Base-by-base conservation (phyloP, 106 monocot genomes). In the Phalaenopsis aphrodite region DNA sequence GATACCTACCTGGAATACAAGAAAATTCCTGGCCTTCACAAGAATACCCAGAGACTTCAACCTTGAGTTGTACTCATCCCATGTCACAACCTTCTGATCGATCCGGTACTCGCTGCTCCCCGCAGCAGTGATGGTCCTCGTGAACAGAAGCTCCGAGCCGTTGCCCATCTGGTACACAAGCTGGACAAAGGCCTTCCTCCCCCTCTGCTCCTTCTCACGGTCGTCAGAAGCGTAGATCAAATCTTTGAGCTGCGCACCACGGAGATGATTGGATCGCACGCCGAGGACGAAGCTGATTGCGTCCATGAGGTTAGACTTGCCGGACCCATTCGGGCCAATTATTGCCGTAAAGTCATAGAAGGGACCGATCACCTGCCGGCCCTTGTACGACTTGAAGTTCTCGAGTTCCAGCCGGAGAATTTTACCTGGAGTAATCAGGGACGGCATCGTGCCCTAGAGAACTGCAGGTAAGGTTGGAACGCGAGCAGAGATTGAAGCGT, bases 241-340 rank as follows among this genome's bases (percentile, higher is more conserved):
- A 57, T 99, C 98, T 86, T 83, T 91, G 65, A 99, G 90, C 91
- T 99, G 99, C 11, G 91, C 93, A 3, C 99, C 99, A 4, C 99
- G 86, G 39, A 99, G 93, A 58, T 99, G 99, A 19, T 47, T 88
- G 5, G 99, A 99, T 3, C 99, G 92, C 8, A 95, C 93, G 37
- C 99, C 99, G 66, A 99, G 99, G 37, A 99, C 99, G 78, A 99
- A 99, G 86, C 99, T 99, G 82, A 99, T 99, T 75, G 99, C 99
- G 79, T 99, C 99, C 99, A 99, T 99, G 67, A 99, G 99, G 80
- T 99, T 99, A 39, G 99, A 99, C 85, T 99, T 99, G 1, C 99
- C 99, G 69, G 99, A 86, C 37, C 99, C 99, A 37, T 99, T 99
- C 47, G 99, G 99, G 18, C 99, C 99, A 43, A 99, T 99, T 64